Evolutionary conservation across 768 basidiomycete genomes (phyloP).

Genomic region (Kwoniella sp.): DNA sequence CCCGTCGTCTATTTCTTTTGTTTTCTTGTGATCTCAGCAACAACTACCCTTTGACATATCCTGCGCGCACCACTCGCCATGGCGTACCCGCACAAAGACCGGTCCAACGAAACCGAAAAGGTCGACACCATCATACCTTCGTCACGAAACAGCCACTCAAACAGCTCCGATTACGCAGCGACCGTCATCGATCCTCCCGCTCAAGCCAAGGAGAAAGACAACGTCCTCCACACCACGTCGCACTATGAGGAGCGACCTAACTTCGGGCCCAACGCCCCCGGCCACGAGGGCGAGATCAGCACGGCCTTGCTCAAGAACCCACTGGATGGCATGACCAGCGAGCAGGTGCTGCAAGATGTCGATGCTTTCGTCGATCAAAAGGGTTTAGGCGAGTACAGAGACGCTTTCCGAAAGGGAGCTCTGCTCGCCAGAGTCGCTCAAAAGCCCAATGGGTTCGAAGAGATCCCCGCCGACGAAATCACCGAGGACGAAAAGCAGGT

Average conservation of each 20-base stretch:
- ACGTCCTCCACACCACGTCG: not conserved
- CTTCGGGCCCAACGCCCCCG: conserved; percentile 1
- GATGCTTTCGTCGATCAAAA: conserved; percentile 8
- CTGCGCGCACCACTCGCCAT: not conserved
- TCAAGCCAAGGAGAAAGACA: not conserved
- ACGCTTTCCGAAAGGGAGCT: conserved; percentile 11
- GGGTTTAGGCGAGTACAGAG: conserved; percentile 8
- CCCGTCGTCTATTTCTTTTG: no score
- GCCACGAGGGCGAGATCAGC: conserved; percentile 1
- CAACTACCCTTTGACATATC: no score
- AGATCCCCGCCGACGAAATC: conserved; percentile 5
- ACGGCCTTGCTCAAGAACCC: conserved; percentile 16
- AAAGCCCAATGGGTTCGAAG: conserved; percentile 5
- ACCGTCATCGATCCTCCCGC: not conserved
- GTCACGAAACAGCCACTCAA: not conserved
- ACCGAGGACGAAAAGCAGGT: conserved; percentile 13
- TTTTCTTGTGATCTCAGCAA: no score
- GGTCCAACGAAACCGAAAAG: not conserved
- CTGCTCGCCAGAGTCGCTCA: conserved; percentile 15
- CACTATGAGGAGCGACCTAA: conserved; percentile 16
- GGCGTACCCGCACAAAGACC: not conserved
- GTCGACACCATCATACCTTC: not conserved
- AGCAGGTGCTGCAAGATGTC: conserved; percentile 17
- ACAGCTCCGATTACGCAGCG: not conserved
- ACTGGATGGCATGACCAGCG: conserved; percentile 11